Conservation (phyloP, 2,329 filamentous ascomycete species). For the Madurella fahalii region DNA sequence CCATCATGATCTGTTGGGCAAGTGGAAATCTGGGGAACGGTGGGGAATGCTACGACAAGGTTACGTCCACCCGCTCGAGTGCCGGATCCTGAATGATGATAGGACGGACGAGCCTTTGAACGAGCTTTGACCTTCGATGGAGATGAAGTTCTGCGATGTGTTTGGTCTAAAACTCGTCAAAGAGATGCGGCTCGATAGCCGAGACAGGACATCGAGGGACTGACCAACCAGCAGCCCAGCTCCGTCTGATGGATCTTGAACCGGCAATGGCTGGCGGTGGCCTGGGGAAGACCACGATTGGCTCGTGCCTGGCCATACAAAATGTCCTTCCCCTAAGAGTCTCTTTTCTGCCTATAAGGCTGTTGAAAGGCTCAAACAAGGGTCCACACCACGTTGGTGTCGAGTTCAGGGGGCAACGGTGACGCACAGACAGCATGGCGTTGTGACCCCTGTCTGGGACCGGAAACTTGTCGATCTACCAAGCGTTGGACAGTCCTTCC, state of each 20-base stretch:
- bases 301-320: slow-evolving; percentile 1
- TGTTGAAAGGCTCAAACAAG: slow-evolving; percentile 14
- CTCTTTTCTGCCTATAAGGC: slow-evolving; percentile 15
- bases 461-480: slow-evolving; percentile 13
- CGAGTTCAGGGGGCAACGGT: background rate
- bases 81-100: background rate
- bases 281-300: slow-evolving; percentile 12
- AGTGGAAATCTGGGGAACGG: slow-evolving; percentile 23
- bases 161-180: slow-evolving; percentile 13
- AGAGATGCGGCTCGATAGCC: slow-evolving; percentile 17
- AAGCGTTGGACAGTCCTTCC: background rate
- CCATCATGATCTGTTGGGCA: slow-evolving; percentile 9
- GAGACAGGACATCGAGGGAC: background rate
- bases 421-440: slow-evolving; percentile 18
- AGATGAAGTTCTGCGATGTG: slow-evolving; percentile 1
- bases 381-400: background rate
- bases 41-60: background rate
- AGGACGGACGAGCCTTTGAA: background rate
- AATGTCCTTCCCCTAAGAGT: background rate
- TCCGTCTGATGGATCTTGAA: background rate
- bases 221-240: slow-evolving; percentile 4
- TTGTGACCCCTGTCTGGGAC: slow-evolving; percentile 10
- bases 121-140: background rate
- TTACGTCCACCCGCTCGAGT: background rate
- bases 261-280: slow-evolving; percentile 2